Evolutionary conservation across 371 early-diverging fungal species (phyloP).

Genomic region (Rhizopus sp.): DNA sequence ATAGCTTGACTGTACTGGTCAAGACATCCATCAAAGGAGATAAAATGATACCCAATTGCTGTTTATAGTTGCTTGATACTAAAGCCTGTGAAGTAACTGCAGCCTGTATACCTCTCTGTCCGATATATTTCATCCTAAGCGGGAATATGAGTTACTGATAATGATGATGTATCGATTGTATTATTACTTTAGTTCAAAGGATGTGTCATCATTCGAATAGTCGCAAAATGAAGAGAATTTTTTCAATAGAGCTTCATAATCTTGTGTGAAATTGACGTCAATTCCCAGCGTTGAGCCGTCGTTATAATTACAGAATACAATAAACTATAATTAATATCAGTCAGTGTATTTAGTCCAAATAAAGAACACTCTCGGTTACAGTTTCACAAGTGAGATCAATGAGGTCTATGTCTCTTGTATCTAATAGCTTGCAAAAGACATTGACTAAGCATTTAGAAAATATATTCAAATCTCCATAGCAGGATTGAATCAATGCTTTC

Average conservation of each 20-base stretch:
- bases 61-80: slow-evolving; percentile 53
- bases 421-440: slow-evolving; percentile 53
- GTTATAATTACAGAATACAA: slow-evolving; percentile 65
- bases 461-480: slow-evolving; percentile 75
- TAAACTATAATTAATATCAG: slow-evolving; percentile 49
- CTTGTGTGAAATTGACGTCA: slow-evolving; percentile 62
- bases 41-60: slow-evolving; percentile 57
- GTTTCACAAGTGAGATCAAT: slow-evolving; percentile 56
- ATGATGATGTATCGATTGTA: neutral
- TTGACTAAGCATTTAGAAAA: slow-evolving; percentile 73
- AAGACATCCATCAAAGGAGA: slow-evolving; percentile 57
- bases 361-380: slow-evolving; percentile 30
- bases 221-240: slow-evolving; percentile 62
- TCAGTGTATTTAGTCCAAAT: neutral
- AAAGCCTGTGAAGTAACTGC: slow-evolving; percentile 57
- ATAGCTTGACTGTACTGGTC: slow-evolving; percentile 20
- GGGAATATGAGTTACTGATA: neutral
- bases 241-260: slow-evolving; percentile 53
- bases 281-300: slow-evolving; percentile 69
- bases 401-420: slow-evolving; percentile 57
- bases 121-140: slow-evolving; percentile 44
- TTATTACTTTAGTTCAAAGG: slow-evolving; percentile 24
- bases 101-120: slow-evolving; percentile 57
- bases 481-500: slow-evolving; percentile 70
- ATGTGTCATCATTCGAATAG: slow-evolving; percentile 40